A percentile compares a stretch with the other conserved stretches of the same genome.
Conservation (phyloP, 306 rosid genomes). For the Corylus avellana region DNA sequence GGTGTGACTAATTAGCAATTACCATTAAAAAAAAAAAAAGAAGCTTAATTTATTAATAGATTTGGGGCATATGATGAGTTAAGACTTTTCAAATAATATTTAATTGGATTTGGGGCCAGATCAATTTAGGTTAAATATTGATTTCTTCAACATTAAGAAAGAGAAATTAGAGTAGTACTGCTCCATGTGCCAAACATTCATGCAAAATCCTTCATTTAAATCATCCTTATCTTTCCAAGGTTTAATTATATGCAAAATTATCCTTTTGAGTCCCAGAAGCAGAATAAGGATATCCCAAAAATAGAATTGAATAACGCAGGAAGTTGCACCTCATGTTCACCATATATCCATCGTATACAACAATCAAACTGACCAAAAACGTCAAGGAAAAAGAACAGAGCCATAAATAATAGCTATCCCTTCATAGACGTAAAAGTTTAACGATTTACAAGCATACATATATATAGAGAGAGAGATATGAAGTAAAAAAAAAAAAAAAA, state of each 20-base stretch:
- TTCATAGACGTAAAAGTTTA: slow-evolving; percentile 36
- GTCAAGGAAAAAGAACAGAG: background rate
- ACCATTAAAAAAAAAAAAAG: background rate
- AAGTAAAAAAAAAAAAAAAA: too few species aligned
- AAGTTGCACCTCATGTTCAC: background rate
- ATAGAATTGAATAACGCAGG: background rate
- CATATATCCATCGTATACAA: background rate
- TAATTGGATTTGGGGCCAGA: background rate
- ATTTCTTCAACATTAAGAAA: background rate
- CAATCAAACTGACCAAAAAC: background rate
- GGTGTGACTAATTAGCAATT: background rate
- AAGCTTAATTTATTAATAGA: background rate
- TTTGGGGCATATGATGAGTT: background rate
- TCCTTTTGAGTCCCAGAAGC: background rate
- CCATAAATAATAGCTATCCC: slow-evolving; percentile 34
- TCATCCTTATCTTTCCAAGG: background rate
- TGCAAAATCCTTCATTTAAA: background rate
- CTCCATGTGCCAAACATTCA: background rate
- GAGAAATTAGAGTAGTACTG: background rate
- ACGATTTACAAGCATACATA: slow-evolving; percentile 49
- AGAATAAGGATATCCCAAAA: background rate
- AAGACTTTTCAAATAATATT: background rate
- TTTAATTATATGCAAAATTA: too few species aligned
- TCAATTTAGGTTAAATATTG: background rate
- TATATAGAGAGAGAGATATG: too few species aligned